Base-by-base conservation (phyloP, 129 eudicot genomes). In the Cynara cardunculus region DNA sequence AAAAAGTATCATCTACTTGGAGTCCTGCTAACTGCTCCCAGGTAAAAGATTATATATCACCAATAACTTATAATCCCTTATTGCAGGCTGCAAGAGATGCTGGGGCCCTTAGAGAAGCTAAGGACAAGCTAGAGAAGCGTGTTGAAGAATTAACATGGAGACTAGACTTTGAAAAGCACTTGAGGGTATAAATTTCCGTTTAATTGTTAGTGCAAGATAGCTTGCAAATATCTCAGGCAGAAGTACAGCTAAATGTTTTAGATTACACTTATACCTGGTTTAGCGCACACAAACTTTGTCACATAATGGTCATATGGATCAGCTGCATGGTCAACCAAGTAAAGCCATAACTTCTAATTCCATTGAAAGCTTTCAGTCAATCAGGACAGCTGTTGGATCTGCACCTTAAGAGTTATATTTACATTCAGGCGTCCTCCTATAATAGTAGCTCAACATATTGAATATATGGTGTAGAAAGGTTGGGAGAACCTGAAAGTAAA, bases 81-180 rank as follows among this genome's bases (percentile, higher is more conserved):
- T 74, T 81, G 70, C 92, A 95, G 99, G 97, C 89, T 73, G 97
- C 99, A 84, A 87, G 99, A 82, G 99, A 95, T 66, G 85, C 97
- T 35, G 99, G 99, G 69, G 99, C 99, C 71, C 95, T 95, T 44
- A 90, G 89, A 83, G 99, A 95, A 89, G 99, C 99, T 53, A 95
- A 95, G 88, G 97, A 95, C 89, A 95, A 95, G 89, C 93, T 95
- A 80, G 99, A 95, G 85, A 95, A 95, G 87, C 97, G 99, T 59
- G 99, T 95, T 22, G 99, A 95, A 82, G 99, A 95, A 84, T 83
- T 95, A 30, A 90, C 97, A 80, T 95, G 97, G 99, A 86, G 99
- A 86, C 53, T 92, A 85, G 97, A 95, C 80, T 84, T 95, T 34
- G 99, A 95, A 85, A 95, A 95, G 87, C 96, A 90, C 75, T 73